Conservation (phyloP, 1,139 yeast species). For the Arxiozyma bovina region DNA sequence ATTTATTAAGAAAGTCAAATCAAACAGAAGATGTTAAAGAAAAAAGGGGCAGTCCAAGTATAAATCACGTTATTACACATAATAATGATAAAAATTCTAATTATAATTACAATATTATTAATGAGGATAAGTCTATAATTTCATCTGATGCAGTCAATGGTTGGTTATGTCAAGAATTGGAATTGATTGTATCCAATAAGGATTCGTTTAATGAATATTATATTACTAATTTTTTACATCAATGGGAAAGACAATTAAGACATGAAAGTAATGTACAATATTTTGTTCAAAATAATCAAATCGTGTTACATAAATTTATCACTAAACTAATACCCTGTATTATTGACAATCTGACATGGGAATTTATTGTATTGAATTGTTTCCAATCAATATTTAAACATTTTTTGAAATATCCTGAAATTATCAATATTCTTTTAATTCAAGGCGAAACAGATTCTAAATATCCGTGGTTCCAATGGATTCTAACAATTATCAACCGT, state of each 20-base stretch:
- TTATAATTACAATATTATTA: neutral
- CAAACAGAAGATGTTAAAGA: neutral
- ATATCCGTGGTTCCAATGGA: neutral
- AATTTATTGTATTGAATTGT: neutral
- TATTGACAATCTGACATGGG: neutral
- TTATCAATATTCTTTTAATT: neutral
- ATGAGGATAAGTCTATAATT: neutral
- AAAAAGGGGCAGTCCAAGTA: no score
- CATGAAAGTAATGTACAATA: neutral
- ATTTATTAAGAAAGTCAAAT: neutral
- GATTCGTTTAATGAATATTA: neutral
- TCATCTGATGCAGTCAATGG: neutral
- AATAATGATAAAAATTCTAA: no score
- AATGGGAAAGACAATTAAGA: conserved; percentile 2
- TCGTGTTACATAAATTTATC: neutral
- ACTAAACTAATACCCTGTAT: neutral
- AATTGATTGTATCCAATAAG: neutral
- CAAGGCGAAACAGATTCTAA: neutral
- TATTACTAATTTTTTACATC: neutral
- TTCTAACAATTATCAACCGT: neutral
- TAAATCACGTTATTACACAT: no score
- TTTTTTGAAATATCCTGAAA: neutral
- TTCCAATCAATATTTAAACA: conserved; percentile 1
- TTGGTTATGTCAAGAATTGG: neutral
- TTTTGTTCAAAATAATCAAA: neutral